phyloP scores from a whole-genome alignment of 1,284 basidiomycete species.

The Peniophora sp. region DNA sequence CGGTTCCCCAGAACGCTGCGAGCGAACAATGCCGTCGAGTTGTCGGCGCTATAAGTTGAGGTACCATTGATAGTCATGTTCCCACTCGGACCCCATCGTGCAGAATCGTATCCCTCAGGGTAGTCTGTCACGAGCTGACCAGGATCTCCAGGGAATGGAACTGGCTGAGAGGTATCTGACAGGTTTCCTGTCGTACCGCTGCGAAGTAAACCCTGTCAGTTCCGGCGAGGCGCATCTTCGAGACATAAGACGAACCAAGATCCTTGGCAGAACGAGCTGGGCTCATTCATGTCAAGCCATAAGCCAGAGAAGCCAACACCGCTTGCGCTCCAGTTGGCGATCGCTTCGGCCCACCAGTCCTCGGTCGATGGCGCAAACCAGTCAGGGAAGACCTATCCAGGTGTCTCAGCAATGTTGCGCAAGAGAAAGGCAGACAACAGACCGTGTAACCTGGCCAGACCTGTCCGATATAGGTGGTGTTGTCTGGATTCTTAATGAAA shows the following conservation, averaged over 20 bases:
- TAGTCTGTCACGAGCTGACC: slow-evolving; percentile 44
- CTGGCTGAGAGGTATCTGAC: slow-evolving; percentile 36
- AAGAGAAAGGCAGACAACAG: background rate
- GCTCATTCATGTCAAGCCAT: slow-evolving; percentile 76
- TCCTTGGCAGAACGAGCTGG: slow-evolving; percentile 54
- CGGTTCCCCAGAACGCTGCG: background rate
- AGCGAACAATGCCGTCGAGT: slow-evolving; percentile 1
- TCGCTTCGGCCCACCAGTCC: slow-evolving; percentile 50
- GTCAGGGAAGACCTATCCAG: slow-evolving; percentile 46
- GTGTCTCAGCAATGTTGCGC: background rate
- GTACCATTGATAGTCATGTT: slow-evolving; percentile 69
- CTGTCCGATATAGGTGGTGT: slow-evolving; percentile 58
- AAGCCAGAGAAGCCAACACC: slow-evolving; percentile 61
- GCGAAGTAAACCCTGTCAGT: background rate
- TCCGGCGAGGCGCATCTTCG: background rate
- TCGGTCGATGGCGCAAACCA: slow-evolving; percentile 58
- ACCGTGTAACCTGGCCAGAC: slow-evolving; percentile 54
- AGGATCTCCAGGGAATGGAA: slow-evolving; percentile 44
- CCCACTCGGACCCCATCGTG: slow-evolving; percentile 28
- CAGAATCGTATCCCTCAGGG: slow-evolving; percentile 40
- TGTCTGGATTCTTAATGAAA: slow-evolving; percentile 63
- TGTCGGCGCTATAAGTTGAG: slow-evolving; percentile 36
- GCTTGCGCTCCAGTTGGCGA: slow-evolving; percentile 50
- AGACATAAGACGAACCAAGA: slow-evolving; percentile 41
- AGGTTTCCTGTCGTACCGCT: slow-evolving; percentile 48